Base-by-base conservation (phyloP, 2,329 filamentous ascomycete genomes). In the Penicillium capsulatum region DNA sequence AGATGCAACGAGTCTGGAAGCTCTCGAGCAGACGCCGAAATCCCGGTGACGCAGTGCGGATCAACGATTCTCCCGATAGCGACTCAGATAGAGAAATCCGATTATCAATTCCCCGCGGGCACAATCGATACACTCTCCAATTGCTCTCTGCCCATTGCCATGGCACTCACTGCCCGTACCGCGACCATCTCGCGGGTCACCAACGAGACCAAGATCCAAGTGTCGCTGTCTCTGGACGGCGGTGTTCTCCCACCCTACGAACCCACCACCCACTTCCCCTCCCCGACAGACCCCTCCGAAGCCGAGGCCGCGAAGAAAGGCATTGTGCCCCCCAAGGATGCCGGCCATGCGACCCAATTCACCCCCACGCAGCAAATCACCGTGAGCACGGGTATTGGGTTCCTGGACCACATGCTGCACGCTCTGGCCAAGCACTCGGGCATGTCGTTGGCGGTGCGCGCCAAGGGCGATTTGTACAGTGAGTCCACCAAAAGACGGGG, bases 321-420 rank as follows among this genome's bases (percentile, higher is more conserved):
- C 33, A 65, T 72, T 28, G 58, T 69, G 4, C 58, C 67, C 1
- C 56, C 58, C 15, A 59, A 63, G 31, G 61, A 66, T 37, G 78
- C 78, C 44, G 74, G 75, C 40, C 92, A 98, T 64, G 91, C 92
- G 19, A 83, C 83, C 1, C 91, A 98, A 68, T 74, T 81, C 50
- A 91, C 86, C 54, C 81, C 84, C 53, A 86, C 83, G 29, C 92
- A 97, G 68, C 81, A 80, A 45, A 96, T 97, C 63, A 80, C 80
- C 60, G 76, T 97, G 52, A 83, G 87, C 74, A 95, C 91, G 0
- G 92, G 92, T 50, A 94, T 98, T 66, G 92, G 92, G 44, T 98
- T 98, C 69, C 76, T 98, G 40, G 92, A 98, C 71, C 92, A 98
- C 74, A 97, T 98, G 91, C 77, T 97, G 35, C 92, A 98, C 68